These are phyloP conservation scores for Tricholoma bakamatsutake DNA, from an alignment of 768 basidiomycete genomes.

Conservation along the genomic window DNA sequence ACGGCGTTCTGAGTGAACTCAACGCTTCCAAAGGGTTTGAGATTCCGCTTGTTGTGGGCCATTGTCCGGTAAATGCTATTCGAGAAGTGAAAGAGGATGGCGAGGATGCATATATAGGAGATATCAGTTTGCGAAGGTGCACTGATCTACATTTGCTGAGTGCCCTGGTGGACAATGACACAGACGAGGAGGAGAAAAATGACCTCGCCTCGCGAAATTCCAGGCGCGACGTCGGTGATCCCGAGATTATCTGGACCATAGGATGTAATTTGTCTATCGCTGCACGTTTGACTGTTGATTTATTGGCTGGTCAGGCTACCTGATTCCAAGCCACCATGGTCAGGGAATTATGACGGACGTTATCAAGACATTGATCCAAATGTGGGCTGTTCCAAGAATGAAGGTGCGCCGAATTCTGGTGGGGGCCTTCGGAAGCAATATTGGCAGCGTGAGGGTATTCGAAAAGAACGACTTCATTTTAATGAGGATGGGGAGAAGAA, in stretches of 20 bases:
- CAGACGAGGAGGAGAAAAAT: slow-evolving; percentile 32
- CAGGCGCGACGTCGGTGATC: slow-evolving; percentile 39
- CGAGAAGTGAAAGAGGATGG: slow-evolving; percentile 55
- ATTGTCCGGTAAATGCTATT: slow-evolving; percentile 44
- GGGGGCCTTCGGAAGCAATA: slow-evolving; percentile 45
- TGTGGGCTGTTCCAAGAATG: slow-evolving; percentile 67
- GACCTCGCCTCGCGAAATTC: slow-evolving; percentile 35
- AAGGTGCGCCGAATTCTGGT: slow-evolving; percentile 41
- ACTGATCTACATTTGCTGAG: slow-evolving; percentile 15
- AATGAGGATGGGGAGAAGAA: slow-evolving; percentile 32
- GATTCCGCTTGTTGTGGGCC: slow-evolving; percentile 29
- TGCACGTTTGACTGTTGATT: not conserved
- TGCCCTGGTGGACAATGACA: slow-evolving; percentile 5
- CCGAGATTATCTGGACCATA: slow-evolving; percentile 52
- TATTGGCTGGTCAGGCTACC: slow-evolving; percentile 38
- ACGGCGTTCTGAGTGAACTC: slow-evolving; percentile 26
- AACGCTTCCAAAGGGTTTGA: slow-evolving; percentile 19
- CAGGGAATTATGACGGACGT: slow-evolving; percentile 70
- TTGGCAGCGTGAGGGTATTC: slow-evolving; percentile 58
- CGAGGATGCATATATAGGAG: slow-evolving; percentile 48
- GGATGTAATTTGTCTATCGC: slow-evolving; percentile 38
- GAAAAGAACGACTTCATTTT: slow-evolving; percentile 57
- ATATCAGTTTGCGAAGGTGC: slow-evolving; percentile 32
- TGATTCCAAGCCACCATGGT: slow-evolving; percentile 56
- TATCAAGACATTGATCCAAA: slow-evolving; percentile 42